Base-by-base conservation (phyloP, 495 filamentous ascomycete species). In the Hypoxylon lienhwacheense region DNA sequence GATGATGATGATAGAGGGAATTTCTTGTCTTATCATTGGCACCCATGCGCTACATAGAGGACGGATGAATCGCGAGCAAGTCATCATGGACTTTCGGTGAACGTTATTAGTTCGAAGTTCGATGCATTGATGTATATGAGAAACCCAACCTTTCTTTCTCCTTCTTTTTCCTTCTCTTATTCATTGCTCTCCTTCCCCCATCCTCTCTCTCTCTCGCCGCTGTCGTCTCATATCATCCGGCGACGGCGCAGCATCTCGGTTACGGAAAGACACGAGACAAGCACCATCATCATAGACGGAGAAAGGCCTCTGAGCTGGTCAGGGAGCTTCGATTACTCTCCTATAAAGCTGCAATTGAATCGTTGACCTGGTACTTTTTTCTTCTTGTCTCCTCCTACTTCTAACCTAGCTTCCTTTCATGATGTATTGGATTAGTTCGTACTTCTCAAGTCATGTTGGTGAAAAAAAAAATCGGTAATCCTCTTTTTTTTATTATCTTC, bases 121-220 rank as follows among this genome's bases (percentile, higher is more conserved):
- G 41, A 41, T 39, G 51, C n/a, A n/a, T n/a, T n/a, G n/a, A n/a
- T 63, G 63, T 60, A 61, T 44, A 63, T 63, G 63, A 58, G 37
- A 39, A 16, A 21, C 21, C 24, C 58, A 47, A 41, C 36, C 47
- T 55, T 61, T 55, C 41, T 35, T 47, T 50, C 41, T 35, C 43
- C 45, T 55, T 32, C 24, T 52, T 49, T 6, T 17, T 17, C 14
- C 56, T 54, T 60, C 50, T 36, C 40, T 50, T 55, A 15, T 35
- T 4, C 8, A 47, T 14, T 32, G 45, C 26, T 10, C 46, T 51
- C 12, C n/a, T 6, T 17, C 14, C 14, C 56, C 50, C 54, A 50
- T 36, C 40, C 46, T 55, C 3, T 35, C 4, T 16, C 47, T 14
- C 25, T 44, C 26, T 10, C 46, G 45, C 12, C 40, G 22, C 5